These are phyloP conservation scores for Heterobasidion occidentale DNA, from an alignment of 1,284 basidiomycete species.

Conservation along the genomic window DNA sequence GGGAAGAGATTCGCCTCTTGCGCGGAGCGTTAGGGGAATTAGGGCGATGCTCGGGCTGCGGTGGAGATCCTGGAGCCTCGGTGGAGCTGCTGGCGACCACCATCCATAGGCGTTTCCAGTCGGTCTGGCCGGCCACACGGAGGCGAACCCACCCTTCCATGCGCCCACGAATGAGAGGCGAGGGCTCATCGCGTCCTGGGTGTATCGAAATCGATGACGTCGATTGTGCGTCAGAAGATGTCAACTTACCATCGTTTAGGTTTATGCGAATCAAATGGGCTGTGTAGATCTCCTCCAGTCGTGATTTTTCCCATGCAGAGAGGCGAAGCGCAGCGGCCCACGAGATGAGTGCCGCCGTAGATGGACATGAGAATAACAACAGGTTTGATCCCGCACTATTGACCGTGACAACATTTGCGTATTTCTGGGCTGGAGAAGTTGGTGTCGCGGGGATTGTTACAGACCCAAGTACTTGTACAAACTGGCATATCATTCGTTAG, in stretches of 20 bases:
- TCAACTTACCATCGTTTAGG: constrained; percentile 38
- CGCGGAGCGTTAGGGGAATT: constrained; percentile 14
- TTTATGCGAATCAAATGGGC: constrained; percentile 85
- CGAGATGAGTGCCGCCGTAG: constrained; percentile 62
- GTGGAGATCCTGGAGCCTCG: neutral
- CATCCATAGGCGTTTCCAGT: constrained; percentile 94
- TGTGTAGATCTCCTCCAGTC: constrained; percentile 96
- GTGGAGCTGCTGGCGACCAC: constrained; percentile 46
- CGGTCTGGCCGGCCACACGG: constrained; percentile 88
- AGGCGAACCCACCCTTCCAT: constrained; percentile 93
- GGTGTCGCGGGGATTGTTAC: constrained; percentile 53
- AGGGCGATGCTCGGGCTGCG: constrained; percentile 3
- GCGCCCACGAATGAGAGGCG: constrained; percentile 63
- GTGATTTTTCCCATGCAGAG: constrained; percentile 91
- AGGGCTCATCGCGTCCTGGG: constrained; percentile 58
- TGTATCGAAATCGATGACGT: neutral
- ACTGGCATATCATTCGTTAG: constrained; percentile 30
- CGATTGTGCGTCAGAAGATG: neutral
- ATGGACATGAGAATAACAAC: constrained; percentile 81
- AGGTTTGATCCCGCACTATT: constrained; percentile 94
- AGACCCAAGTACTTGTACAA: constrained; percentile 65
- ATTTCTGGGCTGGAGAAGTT: constrained; percentile 44
- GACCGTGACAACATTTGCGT: constrained; percentile 80
- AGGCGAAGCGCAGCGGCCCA: constrained; percentile 92
- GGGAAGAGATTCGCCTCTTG: constrained; percentile 63